Base-by-base conservation (phyloP, 106 monocot species). In the Alisma plantagoaquatica region DNA sequence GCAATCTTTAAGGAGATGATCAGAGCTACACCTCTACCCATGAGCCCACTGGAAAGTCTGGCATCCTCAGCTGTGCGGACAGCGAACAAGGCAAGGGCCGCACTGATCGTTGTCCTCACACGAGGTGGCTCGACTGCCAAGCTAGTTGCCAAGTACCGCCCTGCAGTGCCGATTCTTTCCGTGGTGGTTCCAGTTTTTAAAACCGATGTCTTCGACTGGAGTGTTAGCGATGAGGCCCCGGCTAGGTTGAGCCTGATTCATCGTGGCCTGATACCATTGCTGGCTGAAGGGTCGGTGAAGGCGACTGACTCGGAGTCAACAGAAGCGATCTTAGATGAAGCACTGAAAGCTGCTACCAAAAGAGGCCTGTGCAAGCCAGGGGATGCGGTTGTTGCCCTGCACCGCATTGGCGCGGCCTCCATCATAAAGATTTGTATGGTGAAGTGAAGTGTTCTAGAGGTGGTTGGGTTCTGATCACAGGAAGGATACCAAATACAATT, bases 121-220 rank as follows among this genome's bases (percentile, higher is more conserved):
- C 70, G 72, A 21, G 81, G 81, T 20, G 87, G 87, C 9, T 71
- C 62, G 62, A 87, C 77, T 22, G 78, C 78, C 3, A 87, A 58
- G 25, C 59, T 87, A 32, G 81, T 82, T 31, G 87, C 87, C 20
- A 87, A 87, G 67, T 87, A 87, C 62, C 69, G 78, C 49, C 87
- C 81, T 2, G 29, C 77, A 0, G 70, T 69, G 57, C 87, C 87
- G 9, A 82, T 87, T 31, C 31, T 87, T 4, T 82, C 78, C 11
- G 81, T 77, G 0, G 70, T 87, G 22, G 87, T 82, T 31, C 87
- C 81, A 3, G 87, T 76, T 50, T 28, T 87, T 15, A 74, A 48
- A 54, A 75, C 75, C 14, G 73, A 76, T 31, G 49, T 31, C 24
- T 81, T 81, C 23, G 69, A 82, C 43, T 87, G 87, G 87, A 62